Evolutionary conservation across 768 basidiomycete genomes (phyloP).

Genomic region (Obba rivulosa): DNA sequence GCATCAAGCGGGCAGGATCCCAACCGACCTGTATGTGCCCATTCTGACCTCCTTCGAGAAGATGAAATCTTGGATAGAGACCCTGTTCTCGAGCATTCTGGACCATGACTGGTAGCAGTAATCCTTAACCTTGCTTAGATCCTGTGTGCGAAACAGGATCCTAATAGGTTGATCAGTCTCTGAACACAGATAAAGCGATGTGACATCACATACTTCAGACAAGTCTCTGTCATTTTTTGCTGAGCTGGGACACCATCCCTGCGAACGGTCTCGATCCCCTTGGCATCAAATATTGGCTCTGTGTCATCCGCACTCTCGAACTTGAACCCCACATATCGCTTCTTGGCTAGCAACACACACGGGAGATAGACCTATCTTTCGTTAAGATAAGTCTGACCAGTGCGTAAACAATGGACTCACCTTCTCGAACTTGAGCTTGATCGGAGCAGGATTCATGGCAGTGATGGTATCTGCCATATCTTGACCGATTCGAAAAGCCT

Average conservation of each 20-base stretch:
- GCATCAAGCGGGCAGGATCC: neutral
- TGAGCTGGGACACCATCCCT: constrained; percentile 89
- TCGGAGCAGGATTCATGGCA: constrained; percentile 76
- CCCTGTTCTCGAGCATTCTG: constrained; percentile 74
- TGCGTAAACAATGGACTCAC: constrained; percentile 29
- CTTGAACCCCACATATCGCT: constrained; percentile 96
- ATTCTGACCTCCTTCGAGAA: constrained; percentile 92
- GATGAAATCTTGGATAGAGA: constrained; percentile 87
- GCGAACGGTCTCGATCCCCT: constrained; percentile 96
- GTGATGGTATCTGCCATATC: constrained; percentile 91
- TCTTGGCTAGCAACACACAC: constrained; percentile 95
- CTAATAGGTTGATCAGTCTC: constrained; percentile 35
- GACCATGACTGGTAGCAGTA: constrained; percentile 85
- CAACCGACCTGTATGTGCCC: constrained; percentile 81
- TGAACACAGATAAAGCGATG: neutral
- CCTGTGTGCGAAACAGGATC: constrained; percentile 84
- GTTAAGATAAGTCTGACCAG: neutral
- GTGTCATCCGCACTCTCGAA: constrained; percentile 79
- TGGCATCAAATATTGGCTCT: constrained; percentile 86
- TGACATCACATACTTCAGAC: constrained; percentile 61
- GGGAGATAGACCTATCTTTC: constrained; percentile 82
- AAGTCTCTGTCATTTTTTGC: constrained; percentile 87
- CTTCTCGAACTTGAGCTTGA: constrained; percentile 99
- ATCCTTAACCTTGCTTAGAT: constrained; percentile 83
- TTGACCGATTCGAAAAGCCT: constrained; percentile 89